A percentile compares a stretch with the other conserved stretches of the same genome.
These are phyloP conservation scores for Plenodomus lindquistii DNA, from an alignment of 2,329 filamentous ascomycete genomes.

Conservation along the genomic window DNA sequence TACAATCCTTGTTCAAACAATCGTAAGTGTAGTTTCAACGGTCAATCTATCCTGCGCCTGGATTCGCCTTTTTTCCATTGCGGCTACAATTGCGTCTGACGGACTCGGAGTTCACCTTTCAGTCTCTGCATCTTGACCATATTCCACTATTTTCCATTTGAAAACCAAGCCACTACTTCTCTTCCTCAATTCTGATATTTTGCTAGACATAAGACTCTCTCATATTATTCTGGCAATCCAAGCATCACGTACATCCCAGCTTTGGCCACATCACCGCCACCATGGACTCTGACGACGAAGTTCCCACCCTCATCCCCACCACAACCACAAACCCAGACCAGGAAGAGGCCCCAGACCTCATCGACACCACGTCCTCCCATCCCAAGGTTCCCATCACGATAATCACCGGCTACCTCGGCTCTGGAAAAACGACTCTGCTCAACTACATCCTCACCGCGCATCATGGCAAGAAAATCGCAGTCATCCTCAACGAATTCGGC, in stretches of 20 bases:
- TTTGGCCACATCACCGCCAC: constrained; percentile 18
- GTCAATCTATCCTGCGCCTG: background rate
- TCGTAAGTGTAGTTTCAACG: background rate
- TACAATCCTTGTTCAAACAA: background rate
- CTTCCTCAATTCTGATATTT: background rate
- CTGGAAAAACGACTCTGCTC: constrained; percentile 91
- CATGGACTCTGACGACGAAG: constrained; percentile 36
- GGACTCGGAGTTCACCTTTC: constrained; percentile 2
- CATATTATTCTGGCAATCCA: too few species aligned
- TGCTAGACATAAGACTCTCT: too few species aligned
- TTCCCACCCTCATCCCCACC: constrained; percentile 60
- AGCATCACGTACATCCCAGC: background rate
- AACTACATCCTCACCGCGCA: constrained; percentile 95
- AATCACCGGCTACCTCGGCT: constrained; percentile 88
- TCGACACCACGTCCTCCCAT: constrained; percentile 53
- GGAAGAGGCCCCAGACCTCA: constrained; percentile 26
- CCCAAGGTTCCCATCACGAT: constrained; percentile 82
- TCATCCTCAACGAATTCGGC: constrained; percentile 80
- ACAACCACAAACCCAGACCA: constrained; percentile 28
- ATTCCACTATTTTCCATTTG: background rate
- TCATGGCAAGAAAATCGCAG: constrained; percentile 97
- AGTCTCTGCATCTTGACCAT: background rate
- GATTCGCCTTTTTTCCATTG: background rate
- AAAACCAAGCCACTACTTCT: too few species aligned
- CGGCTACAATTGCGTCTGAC: background rate